Conservation (phyloP, 1,284 basidiomycete genomes). For the Grifola frondosa region DNA sequence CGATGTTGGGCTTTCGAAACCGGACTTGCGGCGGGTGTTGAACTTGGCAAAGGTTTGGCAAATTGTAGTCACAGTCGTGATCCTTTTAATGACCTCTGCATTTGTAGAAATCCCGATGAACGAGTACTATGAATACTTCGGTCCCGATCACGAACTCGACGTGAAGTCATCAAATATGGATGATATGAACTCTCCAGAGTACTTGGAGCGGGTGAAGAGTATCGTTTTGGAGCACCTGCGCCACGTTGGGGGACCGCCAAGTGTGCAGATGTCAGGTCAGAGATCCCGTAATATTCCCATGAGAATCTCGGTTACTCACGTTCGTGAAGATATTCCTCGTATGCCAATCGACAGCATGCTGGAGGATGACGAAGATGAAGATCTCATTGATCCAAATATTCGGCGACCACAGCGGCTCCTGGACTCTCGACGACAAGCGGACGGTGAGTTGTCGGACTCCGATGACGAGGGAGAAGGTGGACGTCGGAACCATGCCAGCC, state of each 20-base stretch:
- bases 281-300: constrained; percentile 25
- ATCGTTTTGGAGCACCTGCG: constrained; percentile 92
- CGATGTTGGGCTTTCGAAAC: constrained; percentile 99
- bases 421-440: constrained; percentile 71
- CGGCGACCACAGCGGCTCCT: constrained; percentile 73
- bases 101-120: constrained; percentile 87
- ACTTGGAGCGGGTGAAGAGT: constrained; percentile 89
- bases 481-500: constrained; percentile 62
- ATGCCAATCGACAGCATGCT: constrained; percentile 75
- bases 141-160: constrained; percentile 96
- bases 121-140: constrained; percentile 99
- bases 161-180: constrained; percentile 96
- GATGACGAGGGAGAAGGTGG: constrained; percentile 86
- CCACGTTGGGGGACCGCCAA: constrained; percentile 82
- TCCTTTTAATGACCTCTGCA: background rate
- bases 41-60: constrained; percentile 74
- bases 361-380: constrained; percentile 84
- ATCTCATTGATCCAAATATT: constrained; percentile 72
- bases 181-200: constrained; percentile 91
- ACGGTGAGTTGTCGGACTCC: constrained; percentile 82
- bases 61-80: background rate
- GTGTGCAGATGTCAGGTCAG: constrained; percentile 89
- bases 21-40: constrained; percentile 93
- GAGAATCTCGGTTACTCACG: background rate
- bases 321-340: constrained; percentile 66